Evolutionary conservation across 139 green algal species (phyloP).

Genomic region (Coelastrella sp.): DNA sequence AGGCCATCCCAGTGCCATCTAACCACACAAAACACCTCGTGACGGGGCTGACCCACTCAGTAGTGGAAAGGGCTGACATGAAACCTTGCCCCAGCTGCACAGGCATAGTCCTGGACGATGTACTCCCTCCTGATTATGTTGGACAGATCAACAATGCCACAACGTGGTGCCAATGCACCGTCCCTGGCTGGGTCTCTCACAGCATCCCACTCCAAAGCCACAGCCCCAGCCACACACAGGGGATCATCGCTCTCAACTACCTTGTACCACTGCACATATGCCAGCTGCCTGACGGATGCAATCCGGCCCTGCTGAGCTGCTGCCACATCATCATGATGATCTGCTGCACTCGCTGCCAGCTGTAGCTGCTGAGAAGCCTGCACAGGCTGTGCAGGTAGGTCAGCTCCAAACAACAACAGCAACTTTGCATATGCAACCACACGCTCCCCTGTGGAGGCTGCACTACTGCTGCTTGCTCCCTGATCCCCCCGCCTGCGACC

Average conservation of each 20-base stretch:
- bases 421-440: too few relatives aligned
- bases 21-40: neutral
- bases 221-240: neutral
- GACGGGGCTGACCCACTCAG: neutral
- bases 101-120: too few relatives aligned
- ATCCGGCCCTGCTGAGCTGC: neutral
- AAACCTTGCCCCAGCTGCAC: too few relatives aligned
- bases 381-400: neutral
- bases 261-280: neutral
- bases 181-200: neutral
- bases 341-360: neutral
- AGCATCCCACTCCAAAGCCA: neutral
- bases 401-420: too few relatives aligned
- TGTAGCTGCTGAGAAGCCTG: neutral
- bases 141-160: constrained; percentile 2
- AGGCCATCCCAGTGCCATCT: neutral
- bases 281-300: neutral
- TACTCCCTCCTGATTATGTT: too few relatives aligned
- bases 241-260: neutral
- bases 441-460: too few relatives aligned
- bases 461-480: too few relatives aligned
- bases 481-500: too few relatives aligned
- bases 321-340: too few relatives aligned
- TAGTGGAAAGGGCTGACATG: constrained; percentile 9
- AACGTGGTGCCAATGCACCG: too few relatives aligned